Base-by-base conservation (phyloP, 2,329 filamentous ascomycete genomes). In the Triangularia setosa region DNA sequence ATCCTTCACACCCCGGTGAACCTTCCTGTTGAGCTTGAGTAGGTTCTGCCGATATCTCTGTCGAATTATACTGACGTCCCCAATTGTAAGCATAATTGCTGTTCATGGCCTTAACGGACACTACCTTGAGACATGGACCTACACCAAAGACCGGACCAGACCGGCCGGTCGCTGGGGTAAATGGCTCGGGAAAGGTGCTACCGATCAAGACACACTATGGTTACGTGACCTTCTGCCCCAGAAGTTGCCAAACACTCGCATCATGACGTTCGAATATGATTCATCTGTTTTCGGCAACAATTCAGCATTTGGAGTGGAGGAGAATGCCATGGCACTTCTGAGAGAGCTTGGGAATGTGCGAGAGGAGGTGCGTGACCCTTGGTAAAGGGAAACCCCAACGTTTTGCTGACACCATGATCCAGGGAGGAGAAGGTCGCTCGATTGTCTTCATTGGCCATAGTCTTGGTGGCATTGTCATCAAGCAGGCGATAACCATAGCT, bases 381-480 rank as follows among this genome's bases (percentile, higher is more conserved):
- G 30, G 30, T 33, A 12, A 12, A 3, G n/a, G n/a, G n/a, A 9
- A 33, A 33, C 30, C 11, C 11, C 11, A 8, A 33, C 11, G 11
- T 33, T 14, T 16, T n/a, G 7, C 33, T 40, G 33, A 40, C 14
- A 40, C 16, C 4, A 14, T 16, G 21, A 23, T 12, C 12, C 21
- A 23, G 21, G 24, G 14, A 53, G 48, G 12, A 1, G 14, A 33
- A 25, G 23, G 53, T 3, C 57, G 64, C 7, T 58, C 65, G 9
- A 64, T 68, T 25, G 62, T 68, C 5, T 68, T 68, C 18, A 18
- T 68, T 11, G 66, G 61, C 21, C 67, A 68, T 48, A 65, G 65
- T 16, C 57, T 68, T 8, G 67, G 67, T 5, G 67, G 67, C 2
- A 67, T 68, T 24, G 54, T 68, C 35, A 65, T 68, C n/a, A 68